A percentile compares a stretch with the other conserved stretches of the same genome.
These are phyloP conservation scores for Dioscorea dumetorum DNA, from an alignment of 106 monocot species.

Conservation along the genomic window DNA sequence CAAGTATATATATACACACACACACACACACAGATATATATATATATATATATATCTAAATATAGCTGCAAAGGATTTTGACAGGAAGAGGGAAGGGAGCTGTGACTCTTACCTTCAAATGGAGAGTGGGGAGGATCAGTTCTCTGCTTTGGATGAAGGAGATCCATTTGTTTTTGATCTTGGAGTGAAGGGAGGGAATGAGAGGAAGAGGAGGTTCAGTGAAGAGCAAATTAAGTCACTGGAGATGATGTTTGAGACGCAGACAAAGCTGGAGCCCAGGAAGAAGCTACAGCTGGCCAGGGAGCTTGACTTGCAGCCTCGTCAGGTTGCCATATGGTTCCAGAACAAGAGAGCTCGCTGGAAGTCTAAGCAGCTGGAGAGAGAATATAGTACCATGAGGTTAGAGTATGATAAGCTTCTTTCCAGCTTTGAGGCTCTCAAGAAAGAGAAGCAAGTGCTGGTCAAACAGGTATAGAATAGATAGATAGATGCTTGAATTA, in stretches of 20 bases:
- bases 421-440: conserved; percentile 31
- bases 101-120: no score
- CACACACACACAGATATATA: no score
- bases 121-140: no score
- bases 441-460: conserved; percentile 43
- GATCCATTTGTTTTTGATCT: no score
- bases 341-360: conserved; percentile 77
- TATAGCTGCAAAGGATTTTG: no score
- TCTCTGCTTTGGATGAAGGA: no score
- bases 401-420: conserved; percentile 44
- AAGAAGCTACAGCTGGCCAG: conserved; percentile 57
- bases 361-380: conserved; percentile 78
- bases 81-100: no score
- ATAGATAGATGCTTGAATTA: not conserved
- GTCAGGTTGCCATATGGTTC: conserved; percentile 84
- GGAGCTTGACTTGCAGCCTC: conserved; percentile 64
- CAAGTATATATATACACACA: no score
- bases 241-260: conserved; percentile 59
- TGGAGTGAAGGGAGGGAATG: conserved; percentile 7
- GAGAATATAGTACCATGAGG: conserved; percentile 31
- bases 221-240: conserved; percentile 60
- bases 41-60: no score
- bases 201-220: conserved; percentile 51
- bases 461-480: conserved; percentile 30
- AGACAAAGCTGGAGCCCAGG: conserved; percentile 59